These are phyloP conservation scores for Kodamaea kakaduensis DNA, from an alignment of 805 yeast genomes.

Conservation along the genomic window DNA sequence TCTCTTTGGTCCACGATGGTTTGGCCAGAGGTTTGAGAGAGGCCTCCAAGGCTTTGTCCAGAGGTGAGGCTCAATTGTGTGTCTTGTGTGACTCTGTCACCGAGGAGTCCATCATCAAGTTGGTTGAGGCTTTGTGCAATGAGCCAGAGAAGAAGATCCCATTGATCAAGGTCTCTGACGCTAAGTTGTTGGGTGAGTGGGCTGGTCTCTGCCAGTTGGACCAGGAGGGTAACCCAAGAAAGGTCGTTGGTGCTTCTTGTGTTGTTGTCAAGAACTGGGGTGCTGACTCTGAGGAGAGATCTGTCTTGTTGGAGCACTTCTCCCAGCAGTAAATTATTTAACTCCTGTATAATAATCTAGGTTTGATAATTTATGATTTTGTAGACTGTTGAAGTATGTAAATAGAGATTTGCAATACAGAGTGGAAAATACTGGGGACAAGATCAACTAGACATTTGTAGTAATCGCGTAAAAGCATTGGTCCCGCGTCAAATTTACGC, in stretches of 20 bases:
- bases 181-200: constrained; percentile 99
- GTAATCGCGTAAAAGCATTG: no score
- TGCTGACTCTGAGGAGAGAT: constrained; percentile 97
- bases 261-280: constrained; percentile 99
- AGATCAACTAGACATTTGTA: no score
- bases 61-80: constrained; percentile 96
- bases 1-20: constrained; percentile 97
- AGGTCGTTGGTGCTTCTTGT: constrained; percentile 99
- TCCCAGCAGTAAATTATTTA: constrained; percentile 65
- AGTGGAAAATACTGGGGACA: no score
- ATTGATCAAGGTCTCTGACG: constrained; percentile 98
- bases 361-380: constrained; percentile 6
- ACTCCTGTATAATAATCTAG: background rate
- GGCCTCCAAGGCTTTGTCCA: constrained; percentile 97
- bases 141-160: constrained; percentile 96
- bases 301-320: constrained; percentile 93
- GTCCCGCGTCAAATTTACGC: no score
- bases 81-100: constrained; percentile 98
- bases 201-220: constrained; percentile 99
- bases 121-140: constrained; percentile 99
- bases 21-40: constrained; percentile 99
- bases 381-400: background rate
- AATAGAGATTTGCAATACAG: no score
- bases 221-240: constrained; percentile 99
- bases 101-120: constrained; percentile 93